Evolutionary conservation across 1,139 yeast genomes (phyloP), one percentile per base, ranked within the genome.

Genomic region (Geotrichum reessii): DNA sequence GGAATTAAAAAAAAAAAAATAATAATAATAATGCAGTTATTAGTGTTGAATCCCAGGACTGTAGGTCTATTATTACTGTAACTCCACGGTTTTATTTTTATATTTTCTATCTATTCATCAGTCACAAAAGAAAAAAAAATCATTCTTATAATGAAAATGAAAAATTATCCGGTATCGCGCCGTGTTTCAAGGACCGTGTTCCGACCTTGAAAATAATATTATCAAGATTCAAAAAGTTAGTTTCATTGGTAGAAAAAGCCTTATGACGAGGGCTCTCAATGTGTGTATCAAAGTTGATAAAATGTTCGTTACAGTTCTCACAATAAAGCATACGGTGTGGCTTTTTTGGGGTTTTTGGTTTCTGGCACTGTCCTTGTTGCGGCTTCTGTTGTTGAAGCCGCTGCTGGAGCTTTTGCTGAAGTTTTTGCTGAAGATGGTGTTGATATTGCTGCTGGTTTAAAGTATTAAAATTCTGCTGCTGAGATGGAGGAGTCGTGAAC

Each of bases 261-360:
- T 11, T 24, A 51, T 51, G 54, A 3, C n/a, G n/a, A 24, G 48
- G 21, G 17, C 48, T 33, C 17, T 21, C 24, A 5, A 14, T 25
- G 40, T 51, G 54, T 21, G 42, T 40, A 19, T 51, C 54, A 8
- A 51, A 21, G 22, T 51, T 25, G 17, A 14, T n/a, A 37, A 51
- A 40, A 21, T 24, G 27, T 24, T 51, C 48, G 11, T 37, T 25
- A 37, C 54, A 51, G 17, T 51, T 51, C 44, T 51, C 54, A 21
- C 54, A 51, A 25, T 40, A 51, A 17, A 51, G 44, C 17, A 25
- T 25, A 25, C 22, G 33, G 19, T 12, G 40, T 52, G 44, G 54
- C 44, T 48, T 12, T n/a, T 44, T 14, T 12, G 54, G 54, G 14
- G 28, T 31, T 1, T 21, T 9, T 3, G 22, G 14, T 12, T 19